Conservation (phyloP, 768 basidiomycete genomes). For the Termitomyces sp. region DNA sequence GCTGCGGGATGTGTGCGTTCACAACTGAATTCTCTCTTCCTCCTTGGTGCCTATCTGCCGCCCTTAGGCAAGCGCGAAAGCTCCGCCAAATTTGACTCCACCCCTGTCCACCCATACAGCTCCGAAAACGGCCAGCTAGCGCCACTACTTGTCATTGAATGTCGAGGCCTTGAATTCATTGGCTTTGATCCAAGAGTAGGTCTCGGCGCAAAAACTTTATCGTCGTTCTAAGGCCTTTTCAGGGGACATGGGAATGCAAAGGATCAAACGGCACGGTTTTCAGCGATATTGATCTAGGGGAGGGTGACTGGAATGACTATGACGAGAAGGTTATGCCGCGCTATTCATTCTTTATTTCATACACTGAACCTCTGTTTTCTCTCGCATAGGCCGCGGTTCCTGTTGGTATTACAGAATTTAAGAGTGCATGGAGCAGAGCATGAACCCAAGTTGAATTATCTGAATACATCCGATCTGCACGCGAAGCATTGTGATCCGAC, state of each 20-base stretch:
- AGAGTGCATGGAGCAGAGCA: slow-evolving; percentile 65
- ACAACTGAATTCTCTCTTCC: not conserved
- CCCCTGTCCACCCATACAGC: slow-evolving; percentile 48
- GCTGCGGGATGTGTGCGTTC: slow-evolving; percentile 55
- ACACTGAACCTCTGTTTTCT: slow-evolving; percentile 5
- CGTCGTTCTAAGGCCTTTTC: not conserved
- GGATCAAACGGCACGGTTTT: slow-evolving; percentile 59
- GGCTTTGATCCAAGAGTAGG: slow-evolving; percentile 71
- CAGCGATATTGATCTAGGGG: slow-evolving; percentile 56
- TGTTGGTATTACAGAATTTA: slow-evolving; percentile 66
- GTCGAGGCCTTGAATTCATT: slow-evolving; percentile 80
- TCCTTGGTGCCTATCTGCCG: slow-evolving; percentile 1
- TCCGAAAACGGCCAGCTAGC: slow-evolving; percentile 58
- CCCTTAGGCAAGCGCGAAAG: slow-evolving; percentile 65
- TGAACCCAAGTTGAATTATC: slow-evolving; percentile 19
- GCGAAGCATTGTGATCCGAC: no score
- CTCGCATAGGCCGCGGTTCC: slow-evolving; percentile 46
- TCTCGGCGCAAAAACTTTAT: not conserved
- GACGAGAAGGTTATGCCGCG: slow-evolving; percentile 70
- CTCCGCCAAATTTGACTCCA: slow-evolving; percentile 71
- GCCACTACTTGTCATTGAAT: slow-evolving; percentile 71
- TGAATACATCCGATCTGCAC: not conserved
- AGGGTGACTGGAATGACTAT: slow-evolving; percentile 82
- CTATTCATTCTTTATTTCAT: not conserved
- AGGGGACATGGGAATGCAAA: slow-evolving; percentile 79